phyloP scores from a whole-genome alignment of 805 yeast species.

The Maudiozyma bulderi region DNA sequence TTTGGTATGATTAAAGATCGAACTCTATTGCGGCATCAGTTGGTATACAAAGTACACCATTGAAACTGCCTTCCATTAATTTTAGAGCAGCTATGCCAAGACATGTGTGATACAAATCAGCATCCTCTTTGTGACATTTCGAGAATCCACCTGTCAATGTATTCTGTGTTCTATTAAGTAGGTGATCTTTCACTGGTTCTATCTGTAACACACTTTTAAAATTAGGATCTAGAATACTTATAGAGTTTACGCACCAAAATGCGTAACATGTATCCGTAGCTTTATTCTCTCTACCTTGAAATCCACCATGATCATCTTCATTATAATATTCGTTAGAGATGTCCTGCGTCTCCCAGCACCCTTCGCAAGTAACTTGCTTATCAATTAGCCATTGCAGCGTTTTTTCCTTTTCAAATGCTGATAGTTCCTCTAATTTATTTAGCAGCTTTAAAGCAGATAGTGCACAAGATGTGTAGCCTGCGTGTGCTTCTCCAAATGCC shows the following conservation, averaged over 20 bases:
- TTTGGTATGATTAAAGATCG: no score
- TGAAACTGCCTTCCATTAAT: slow-evolving; percentile 26
- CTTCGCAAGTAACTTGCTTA: slow-evolving; percentile 39
- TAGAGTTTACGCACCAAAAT: slow-evolving; percentile 68
- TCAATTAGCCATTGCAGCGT: slow-evolving; percentile 54
- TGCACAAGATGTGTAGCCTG: slow-evolving; percentile 83
- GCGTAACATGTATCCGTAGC: slow-evolving; percentile 79
- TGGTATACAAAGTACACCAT: slow-evolving; percentile 26
- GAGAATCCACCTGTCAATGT: slow-evolving; percentile 65
- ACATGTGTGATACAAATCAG: slow-evolving; percentile 64
- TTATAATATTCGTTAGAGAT: slow-evolving; percentile 33
- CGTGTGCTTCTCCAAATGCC: slow-evolving; percentile 57
- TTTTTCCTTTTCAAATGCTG: slow-evolving; percentile 17
- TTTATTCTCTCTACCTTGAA: slow-evolving; percentile 82
- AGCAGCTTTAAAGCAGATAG: slow-evolving; percentile 47
- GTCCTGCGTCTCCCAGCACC: slow-evolving; percentile 13
- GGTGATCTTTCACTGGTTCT: slow-evolving; percentile 32
- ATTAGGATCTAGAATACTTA: slow-evolving; percentile 34
- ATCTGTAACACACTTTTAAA: slow-evolving; percentile 9
- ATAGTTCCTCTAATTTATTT: slow-evolving; percentile 19
- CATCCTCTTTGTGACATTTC: slow-evolving; percentile 51
- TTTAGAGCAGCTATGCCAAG: slow-evolving; percentile 49
- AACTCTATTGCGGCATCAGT: neutral
- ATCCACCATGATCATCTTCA: slow-evolving; percentile 56
- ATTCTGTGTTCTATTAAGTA: slow-evolving; percentile 52